Evolutionary conservation across 2,329 filamentous ascomycete species (phyloP).

Genomic region (Penicillium sp.): DNA sequence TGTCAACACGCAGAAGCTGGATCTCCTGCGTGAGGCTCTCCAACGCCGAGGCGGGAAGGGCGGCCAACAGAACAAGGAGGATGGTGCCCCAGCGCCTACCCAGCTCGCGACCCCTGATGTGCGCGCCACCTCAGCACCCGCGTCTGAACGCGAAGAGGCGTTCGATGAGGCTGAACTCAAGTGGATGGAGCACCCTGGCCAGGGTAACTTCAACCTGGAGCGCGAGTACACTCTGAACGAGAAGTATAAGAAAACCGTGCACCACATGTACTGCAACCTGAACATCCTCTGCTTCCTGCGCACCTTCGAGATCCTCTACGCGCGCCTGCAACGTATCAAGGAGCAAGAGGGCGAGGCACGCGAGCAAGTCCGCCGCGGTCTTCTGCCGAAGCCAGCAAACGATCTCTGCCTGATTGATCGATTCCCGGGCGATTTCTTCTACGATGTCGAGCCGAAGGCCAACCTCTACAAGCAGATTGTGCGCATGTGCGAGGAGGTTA

Average conservation of each 20-base stretch:
- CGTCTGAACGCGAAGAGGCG: conserved; percentile 59
- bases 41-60: conserved; percentile 75
- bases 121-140: conserved; percentile 38
- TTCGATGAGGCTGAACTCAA: conserved; percentile 54
- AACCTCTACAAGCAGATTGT: conserved; percentile 87
- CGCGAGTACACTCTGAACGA: conserved; percentile 74
- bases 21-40: conserved; percentile 81
- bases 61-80: conserved; percentile 74
- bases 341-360: conserved; percentile 73
- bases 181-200: conserved; percentile 65
- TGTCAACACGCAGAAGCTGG: conserved; percentile 70
- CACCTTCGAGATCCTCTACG: conserved; percentile 89
- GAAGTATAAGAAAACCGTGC: conserved; percentile 77
- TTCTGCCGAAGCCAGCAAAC: conserved; percentile 76
- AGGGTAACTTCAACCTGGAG: conserved; percentile 62
- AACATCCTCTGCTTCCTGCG: conserved; percentile 94
- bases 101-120: conserved; percentile 88
- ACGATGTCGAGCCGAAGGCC: conserved; percentile 63
- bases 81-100: conserved; percentile 71
- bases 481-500: conserved; percentile 82
- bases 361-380: conserved; percentile 73
- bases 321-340: conserved; percentile 82
- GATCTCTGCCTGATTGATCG: conserved; percentile 84
- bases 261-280: conserved; percentile 89
- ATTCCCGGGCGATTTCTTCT: conserved; percentile 74